These are phyloP conservation scores for Laburnicola sp. DNA, from an alignment of 2,329 filamentous ascomycete species.

Conservation along the genomic window DNA sequence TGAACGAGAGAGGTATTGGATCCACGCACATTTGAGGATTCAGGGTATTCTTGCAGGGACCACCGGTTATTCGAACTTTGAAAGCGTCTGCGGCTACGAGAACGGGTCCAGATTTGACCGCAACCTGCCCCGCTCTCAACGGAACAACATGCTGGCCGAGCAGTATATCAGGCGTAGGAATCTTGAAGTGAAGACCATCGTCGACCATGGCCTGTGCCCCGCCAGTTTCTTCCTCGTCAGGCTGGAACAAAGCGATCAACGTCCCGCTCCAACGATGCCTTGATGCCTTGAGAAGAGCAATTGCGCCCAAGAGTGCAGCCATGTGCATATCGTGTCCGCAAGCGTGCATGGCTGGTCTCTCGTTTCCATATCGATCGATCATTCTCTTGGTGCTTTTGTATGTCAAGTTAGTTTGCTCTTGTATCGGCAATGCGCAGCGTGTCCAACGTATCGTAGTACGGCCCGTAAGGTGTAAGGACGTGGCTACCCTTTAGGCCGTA, in stretches of 20 bases:
- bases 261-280: background rate
- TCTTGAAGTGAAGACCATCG: conserved; percentile 56
- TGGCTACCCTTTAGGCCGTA: too few relatives aligned
- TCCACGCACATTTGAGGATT: conserved; percentile 6
- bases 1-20: background rate
- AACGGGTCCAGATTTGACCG: background rate
- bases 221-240: conserved; percentile 61
- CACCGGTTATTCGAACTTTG: background rate
- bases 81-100: conserved; percentile 3
- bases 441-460: too few relatives aligned
- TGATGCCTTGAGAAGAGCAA: background rate
- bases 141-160: conserved; percentile 59
- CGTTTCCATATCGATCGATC: too few relatives aligned
- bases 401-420: too few relatives aligned
- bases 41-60: background rate
- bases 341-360: background rate
- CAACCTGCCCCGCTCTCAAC: background rate
- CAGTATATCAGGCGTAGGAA: conserved; percentile 57
- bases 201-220: conserved; percentile 64
- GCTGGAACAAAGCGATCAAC: conserved; percentile 48
- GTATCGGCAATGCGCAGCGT: too few relatives aligned
- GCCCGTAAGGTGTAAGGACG: too few relatives aligned
- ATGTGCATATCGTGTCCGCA: background rate
- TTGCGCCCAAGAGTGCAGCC: background rate
- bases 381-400: too few relatives aligned